Percentiles rank a stretch among this genome's conserved stretches.
These are phyloP conservation scores for Neurospora sublineolata DNA, from an alignment of 495 filamentous ascomycete genomes.

Conservation along the genomic window DNA sequence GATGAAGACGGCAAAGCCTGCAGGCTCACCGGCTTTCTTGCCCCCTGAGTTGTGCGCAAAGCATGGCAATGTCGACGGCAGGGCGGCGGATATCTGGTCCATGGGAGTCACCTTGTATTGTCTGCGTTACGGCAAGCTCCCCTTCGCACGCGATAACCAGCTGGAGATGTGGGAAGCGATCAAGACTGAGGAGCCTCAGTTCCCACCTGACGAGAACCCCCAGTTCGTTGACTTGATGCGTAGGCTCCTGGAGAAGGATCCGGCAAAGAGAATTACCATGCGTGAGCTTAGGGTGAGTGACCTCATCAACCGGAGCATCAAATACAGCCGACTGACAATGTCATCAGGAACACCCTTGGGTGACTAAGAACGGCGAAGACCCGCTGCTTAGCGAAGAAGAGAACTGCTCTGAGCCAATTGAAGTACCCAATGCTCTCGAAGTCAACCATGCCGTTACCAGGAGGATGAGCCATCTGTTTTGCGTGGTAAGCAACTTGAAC, in stretches of 20 bases:
- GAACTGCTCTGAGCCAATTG: conserved; percentile 72
- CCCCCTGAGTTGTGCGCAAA: conserved; percentile 85
- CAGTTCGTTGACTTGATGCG: conserved; percentile 57
- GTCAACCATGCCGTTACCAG: conserved; percentile 81
- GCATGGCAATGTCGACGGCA: conserved; percentile 81
- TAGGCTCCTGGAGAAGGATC: conserved; percentile 65
- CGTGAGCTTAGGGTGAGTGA: conserved; percentile 57
- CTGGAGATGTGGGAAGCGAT: conserved; percentile 87
- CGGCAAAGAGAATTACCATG: conserved; percentile 70
- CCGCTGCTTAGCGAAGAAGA: conserved; percentile 70
- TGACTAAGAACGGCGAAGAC: conserved; percentile 72
- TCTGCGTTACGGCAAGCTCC: conserved; percentile 74
- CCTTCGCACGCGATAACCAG: conserved; percentile 67
- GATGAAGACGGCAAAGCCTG: conserved; percentile 90
- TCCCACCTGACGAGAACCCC: conserved; percentile 45
- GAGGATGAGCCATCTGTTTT: conserved; percentile 71
- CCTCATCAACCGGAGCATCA: background rate
- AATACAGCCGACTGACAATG: conserved; percentile 1
- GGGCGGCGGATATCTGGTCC: conserved; percentile 92
- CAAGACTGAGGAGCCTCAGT: conserved; percentile 43
- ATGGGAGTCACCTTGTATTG: conserved; percentile 97
- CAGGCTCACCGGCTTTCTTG: conserved; percentile 89
- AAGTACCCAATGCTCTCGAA: conserved; percentile 76
- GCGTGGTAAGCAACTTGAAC: conserved; percentile 51
- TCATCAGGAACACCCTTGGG: conserved; percentile 80